Evolutionary conservation across 176 grass and related monocot genomes (phyloP), one percentile per base, ranked within the genome.

Genomic region (Lolium perenne): DNA sequence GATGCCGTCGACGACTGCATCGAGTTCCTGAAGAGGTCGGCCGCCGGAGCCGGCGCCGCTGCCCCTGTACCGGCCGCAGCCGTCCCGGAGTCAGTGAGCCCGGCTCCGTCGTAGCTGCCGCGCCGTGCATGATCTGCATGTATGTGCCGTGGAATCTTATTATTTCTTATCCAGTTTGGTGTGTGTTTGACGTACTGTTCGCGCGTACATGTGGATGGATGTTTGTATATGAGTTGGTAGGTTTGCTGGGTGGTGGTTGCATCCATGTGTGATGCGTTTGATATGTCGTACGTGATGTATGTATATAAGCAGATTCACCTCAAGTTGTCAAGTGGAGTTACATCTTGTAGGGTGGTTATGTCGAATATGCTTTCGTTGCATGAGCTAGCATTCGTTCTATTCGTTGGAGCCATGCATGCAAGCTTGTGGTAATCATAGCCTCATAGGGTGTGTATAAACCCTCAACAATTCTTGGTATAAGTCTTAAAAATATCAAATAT

Each of bases 1-100:
- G 91, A 98, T 89, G 95, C 93, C 8, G 93, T 95, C 1, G 87
- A 95, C 87, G 95, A 98, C 8, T 98, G 95, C 55, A 98, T 98
- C 71, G 77, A 95, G 93, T 98, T 95, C 87, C 56, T 95, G 8
- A 98, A 94, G 86, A 79, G 87, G 16, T 95, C 95, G 18, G 88
- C 92, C 8, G 95, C 80, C 10, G 93, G 83, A 5, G 65, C 41
- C 7, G 41, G 6, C 41, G 41, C 20, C 60, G 10, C 41, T 8
- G 72, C 23, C 15, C 8, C 23, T 6, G 10, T 20, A 8, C 18
- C 68, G 9, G 12, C 13, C 0, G 29, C 18, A 0, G 26, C 56
- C 1, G 29, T 49, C 56, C 38, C 20, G 38, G 75, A 74, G 73
- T 1, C 46, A 0, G 49, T 12, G 18, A 86, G 29, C 73, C 47